Percentiles rank a stretch among this genome's conserved stretches.
Evolutionary conservation across 1,284 basidiomycete species (phyloP).

Genomic region (Moniliophthora roreri): DNA sequence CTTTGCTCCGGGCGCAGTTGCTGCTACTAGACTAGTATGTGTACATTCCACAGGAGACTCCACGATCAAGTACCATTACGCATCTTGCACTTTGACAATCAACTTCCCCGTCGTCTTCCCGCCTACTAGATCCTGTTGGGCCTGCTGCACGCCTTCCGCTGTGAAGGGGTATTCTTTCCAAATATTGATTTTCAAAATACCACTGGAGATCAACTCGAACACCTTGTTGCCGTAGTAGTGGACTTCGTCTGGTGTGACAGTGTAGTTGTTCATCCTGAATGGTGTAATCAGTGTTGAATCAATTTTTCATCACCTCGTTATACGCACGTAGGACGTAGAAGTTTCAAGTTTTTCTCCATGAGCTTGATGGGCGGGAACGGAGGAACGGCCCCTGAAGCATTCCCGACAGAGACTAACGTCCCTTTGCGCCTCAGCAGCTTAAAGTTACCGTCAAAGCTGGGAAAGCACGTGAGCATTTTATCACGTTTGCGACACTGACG

Average conservation of each 20-base stretch:
- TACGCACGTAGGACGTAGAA: conserved; percentile 73
- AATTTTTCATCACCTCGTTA: not conserved
- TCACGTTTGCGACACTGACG: not conserved
- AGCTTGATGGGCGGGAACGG: conserved; percentile 78
- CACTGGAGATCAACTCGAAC: conserved; percentile 62
- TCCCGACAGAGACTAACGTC: conserved; percentile 88
- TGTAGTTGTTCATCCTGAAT: conserved; percentile 63
- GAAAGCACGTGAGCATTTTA: not conserved
- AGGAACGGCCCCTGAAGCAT: conserved; percentile 81
- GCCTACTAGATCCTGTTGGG: conserved; percentile 80
- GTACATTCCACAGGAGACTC: too few species aligned
- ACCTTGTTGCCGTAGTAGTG: conserved; percentile 66
- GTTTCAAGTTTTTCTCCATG: conserved; percentile 80
- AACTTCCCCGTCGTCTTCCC: conserved; percentile 85
- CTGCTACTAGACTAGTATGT: too few species aligned
- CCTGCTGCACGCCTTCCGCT: conserved; percentile 73
- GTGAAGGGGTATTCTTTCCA: conserved; percentile 85
- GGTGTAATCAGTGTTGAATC: conserved; percentile 1
- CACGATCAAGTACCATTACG: not conserved
- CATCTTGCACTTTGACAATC: conserved; percentile 58
- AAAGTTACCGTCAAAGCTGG: conserved; percentile 82
- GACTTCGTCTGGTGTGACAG: conserved; percentile 71
- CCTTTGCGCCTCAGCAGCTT: conserved; percentile 79
- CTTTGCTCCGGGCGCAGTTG: too few species aligned
- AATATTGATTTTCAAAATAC: conserved; percentile 69